phyloP scores from a whole-genome alignment of 2,329 filamentous ascomycete genomes.

The Didymosphaeria variabile region DNA sequence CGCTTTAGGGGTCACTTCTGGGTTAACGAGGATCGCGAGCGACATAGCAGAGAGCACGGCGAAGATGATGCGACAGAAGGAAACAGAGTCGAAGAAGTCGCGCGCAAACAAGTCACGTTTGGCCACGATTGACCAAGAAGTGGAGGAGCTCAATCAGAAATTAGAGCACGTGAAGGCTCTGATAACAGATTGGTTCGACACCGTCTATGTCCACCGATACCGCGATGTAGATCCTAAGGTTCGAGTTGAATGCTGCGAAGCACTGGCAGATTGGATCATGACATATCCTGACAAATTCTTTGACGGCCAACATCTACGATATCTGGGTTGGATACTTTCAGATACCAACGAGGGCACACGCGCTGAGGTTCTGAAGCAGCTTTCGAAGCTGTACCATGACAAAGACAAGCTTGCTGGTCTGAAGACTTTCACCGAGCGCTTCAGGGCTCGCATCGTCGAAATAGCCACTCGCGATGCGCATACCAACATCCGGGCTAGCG shows the following conservation, averaged over 20 bases:
- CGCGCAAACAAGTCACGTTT: conserved; percentile 81
- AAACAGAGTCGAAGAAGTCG: conserved; percentile 77
- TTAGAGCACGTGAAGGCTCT: conserved; percentile 74
- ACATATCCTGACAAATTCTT: conserved; percentile 87
- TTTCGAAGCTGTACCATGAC: conserved; percentile 80
- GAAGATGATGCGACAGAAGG: conserved; percentile 79
- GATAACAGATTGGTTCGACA: conserved; percentile 88
- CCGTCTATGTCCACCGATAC: conserved; percentile 94
- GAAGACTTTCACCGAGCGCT: conserved; percentile 92
- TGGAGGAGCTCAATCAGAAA: conserved; percentile 74
- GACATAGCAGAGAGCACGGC: conserved; percentile 76
- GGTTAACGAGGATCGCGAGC: conserved; percentile 77
- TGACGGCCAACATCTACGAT: conserved; percentile 88
- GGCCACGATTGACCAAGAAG: conserved; percentile 74
- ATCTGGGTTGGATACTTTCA: conserved; percentile 94
- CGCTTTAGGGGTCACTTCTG: conserved; percentile 79
- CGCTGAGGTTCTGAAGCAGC: conserved; percentile 85
- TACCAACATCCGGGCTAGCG: conserved; percentile 77
- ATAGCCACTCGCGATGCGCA: conserved; percentile 91
- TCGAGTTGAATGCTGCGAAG: conserved; percentile 85
- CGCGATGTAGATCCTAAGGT: conserved; percentile 92
- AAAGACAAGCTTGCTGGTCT: conserved; percentile 79
- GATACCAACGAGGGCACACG: conserved; percentile 79
- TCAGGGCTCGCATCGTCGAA: conserved; percentile 85
- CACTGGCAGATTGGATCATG: conserved; percentile 88